Percentiles rank a stretch among this genome's conserved stretches.
phyloP scores from a whole-genome alignment of 2,329 filamentous ascomycete species.

The Cladophialophora bantiana region DNA sequence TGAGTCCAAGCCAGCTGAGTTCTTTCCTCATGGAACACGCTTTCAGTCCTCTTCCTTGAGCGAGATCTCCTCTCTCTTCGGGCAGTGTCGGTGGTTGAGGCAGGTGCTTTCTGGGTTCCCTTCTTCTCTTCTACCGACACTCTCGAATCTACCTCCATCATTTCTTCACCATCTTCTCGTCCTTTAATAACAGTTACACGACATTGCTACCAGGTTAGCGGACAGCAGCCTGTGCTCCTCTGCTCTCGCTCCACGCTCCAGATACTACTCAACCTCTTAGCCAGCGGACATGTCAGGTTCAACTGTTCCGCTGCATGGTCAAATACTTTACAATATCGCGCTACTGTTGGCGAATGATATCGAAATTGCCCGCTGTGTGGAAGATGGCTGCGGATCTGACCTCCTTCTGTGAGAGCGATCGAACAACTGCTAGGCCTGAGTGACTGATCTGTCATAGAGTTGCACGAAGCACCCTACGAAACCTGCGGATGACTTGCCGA shows the following conservation, averaged over 20 bases:
- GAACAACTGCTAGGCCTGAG: constrained; percentile 1
- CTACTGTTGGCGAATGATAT: background rate
- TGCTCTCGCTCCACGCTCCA: background rate
- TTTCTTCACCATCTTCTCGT: background rate
- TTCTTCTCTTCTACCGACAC: background rate
- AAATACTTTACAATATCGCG: background rate
- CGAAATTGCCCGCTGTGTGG: background rate
- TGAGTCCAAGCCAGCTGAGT: constrained; percentile 1
- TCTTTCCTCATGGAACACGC: background rate
- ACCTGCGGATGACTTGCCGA: constrained; percentile 14
- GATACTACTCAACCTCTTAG: background rate
- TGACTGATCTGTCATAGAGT: background rate
- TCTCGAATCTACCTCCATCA: background rate
- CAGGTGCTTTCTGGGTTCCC: background rate
- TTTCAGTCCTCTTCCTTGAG: background rate
- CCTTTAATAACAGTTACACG: background rate
- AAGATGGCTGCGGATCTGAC: background rate
- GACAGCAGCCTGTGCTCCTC: background rate
- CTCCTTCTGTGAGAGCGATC: background rate
- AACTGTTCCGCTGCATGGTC: background rate
- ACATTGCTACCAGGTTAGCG: background rate
- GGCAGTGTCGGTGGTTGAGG: background rate
- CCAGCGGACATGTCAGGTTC: background rate
- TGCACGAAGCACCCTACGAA: constrained; percentile 8
- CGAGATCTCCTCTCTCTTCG: background rate